Base-by-base conservation (phyloP, 2,329 filamentous ascomycete species). In the Alternaria arbusti region DNA sequence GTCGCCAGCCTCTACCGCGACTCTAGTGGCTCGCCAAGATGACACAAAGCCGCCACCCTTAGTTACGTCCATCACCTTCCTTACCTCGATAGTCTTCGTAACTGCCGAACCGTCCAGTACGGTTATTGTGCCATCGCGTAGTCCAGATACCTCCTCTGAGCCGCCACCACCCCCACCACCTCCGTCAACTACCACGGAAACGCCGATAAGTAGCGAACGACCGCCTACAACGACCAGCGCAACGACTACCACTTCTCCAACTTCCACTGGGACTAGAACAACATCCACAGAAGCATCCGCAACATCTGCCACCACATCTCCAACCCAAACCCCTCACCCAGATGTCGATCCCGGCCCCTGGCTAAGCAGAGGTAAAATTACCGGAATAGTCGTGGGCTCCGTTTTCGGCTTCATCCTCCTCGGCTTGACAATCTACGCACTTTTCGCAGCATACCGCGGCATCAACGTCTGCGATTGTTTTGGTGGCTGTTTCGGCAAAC, bases 381-480 rank as follows among this genome's bases (percentile, higher is more conserved):
- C 26, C 6, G 57, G 56, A 4, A 51, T 60, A 32, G 51, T 56
- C 3, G 32, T 56, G 13, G 50, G 61, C 30, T 56, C 57, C n/a
- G 32, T 63, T 1, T 22, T 63, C 7, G 61, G 57, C 15, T 36
- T 52, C 20, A 25, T 64, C 25, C 12, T 64, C 17, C 25, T 64
- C n/a, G 36, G 44, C n/a, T 26, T 64, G 6, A 36, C 47, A 15
- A 12, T 28, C 15, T 60, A 60, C 36, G 40, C 44, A 43, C 26
- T 60, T 3, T 47, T 30, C 17, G 57, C 61, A 12, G 40, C 23
- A n/a, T 52, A 40, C 15, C 61, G 57, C 2, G 61, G 51, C 20
- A 47, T 64, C 45, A 64, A 64, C 36, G 61, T 64, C 12, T 64
- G 61, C 28, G 17, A 64, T 22, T 64, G 61, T n/a, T 64, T 56